Evolutionary conservation across 441 rosid genomes (phyloP).

Genomic region (Adansonia rubrostipa): DNA sequence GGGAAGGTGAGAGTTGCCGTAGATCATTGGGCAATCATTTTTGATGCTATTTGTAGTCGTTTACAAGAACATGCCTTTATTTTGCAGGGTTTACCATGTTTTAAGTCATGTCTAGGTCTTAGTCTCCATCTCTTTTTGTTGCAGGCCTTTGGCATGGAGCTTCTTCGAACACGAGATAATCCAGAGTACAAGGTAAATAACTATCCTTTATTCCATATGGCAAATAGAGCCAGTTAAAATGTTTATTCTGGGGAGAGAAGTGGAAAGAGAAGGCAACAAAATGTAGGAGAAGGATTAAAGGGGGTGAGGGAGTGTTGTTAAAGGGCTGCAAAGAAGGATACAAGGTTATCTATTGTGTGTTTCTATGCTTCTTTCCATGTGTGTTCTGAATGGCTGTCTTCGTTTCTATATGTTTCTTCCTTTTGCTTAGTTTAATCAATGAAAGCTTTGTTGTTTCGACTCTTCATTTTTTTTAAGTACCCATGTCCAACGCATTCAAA

Average conservation of each 20-base stretch:
- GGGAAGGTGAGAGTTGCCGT: conserved; percentile 41
- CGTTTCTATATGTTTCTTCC: neutral
- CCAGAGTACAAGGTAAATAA: conserved; percentile 49
- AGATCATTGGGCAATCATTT: neutral
- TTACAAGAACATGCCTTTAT: neutral
- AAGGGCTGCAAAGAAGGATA: no score
- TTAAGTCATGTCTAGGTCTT: neutral
- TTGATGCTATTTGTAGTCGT: neutral
- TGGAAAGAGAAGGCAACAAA: neutral
- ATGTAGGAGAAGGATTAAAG: neutral
- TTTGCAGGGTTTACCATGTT: no score
- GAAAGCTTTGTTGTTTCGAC: neutral
- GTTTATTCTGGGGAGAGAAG: neutral
- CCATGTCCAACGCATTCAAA: no score
- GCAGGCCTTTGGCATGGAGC: conserved; percentile 62
- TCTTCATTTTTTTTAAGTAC: no score
- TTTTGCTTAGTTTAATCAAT: neutral
- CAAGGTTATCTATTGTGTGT: no score
- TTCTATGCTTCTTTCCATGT: no score
- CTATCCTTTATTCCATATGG: neutral
- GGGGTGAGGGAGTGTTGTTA: neutral
- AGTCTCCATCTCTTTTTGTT: neutral
- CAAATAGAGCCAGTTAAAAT: no score
- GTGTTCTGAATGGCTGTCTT: no score
- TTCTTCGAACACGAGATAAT: conserved; percentile 53